Base-by-base conservation (phyloP, 2,329 filamentous ascomycete genomes). In the Colletotrichum agaves region DNA sequence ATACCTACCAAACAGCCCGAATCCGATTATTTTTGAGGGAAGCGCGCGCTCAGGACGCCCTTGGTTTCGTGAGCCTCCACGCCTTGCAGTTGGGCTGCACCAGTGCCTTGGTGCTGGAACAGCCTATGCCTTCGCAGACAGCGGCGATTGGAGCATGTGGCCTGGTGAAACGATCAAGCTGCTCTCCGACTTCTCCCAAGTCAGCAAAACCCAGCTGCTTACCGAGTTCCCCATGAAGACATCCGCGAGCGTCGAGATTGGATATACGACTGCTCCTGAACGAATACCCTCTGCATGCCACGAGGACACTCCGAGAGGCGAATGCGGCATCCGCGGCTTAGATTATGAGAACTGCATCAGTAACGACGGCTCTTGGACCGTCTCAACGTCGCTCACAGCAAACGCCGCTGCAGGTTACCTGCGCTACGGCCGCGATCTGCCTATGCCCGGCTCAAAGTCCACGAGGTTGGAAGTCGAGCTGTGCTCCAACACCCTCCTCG, bases 381-480 rank as follows among this genome's bases (percentile, higher is more conserved):
- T 79, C 2, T 81, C 82, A 3, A 75, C 77, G 1, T 75, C 76
- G 2, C 63, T 73, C 1, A 78, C 75, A 15, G 74, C 74, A 0
- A 73, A 73, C 6, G 73, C 75, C 0, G 65, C 75, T 1, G 76
- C 79, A 1, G 76, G 76, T 4, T 80, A 81, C 63, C 59, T 83
- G 23, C 74, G 79, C 15, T 80, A 80, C 68, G 76, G 75, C 3
- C 73, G 73, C 11, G 74, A 82, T 37, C 63, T 83, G 4, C 72
- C 75, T 2, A 71, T 78, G 12, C 71, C 71, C 23, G 50, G 58
- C 8, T 8, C 46, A 8, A 65, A 41, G 5, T 67, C 74, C 11
- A 72, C 81, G 52, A 79, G 80, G 8, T 44, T 83, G 15, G 83
- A 85, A 63, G 74, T 80, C 8, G 83, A 84, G 61, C 71, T 84